Evolutionary conservation across 805 yeast genomes (phyloP), one percentile per base, ranked within the genome.

Genomic region (Brettanomyces anomalus): DNA sequence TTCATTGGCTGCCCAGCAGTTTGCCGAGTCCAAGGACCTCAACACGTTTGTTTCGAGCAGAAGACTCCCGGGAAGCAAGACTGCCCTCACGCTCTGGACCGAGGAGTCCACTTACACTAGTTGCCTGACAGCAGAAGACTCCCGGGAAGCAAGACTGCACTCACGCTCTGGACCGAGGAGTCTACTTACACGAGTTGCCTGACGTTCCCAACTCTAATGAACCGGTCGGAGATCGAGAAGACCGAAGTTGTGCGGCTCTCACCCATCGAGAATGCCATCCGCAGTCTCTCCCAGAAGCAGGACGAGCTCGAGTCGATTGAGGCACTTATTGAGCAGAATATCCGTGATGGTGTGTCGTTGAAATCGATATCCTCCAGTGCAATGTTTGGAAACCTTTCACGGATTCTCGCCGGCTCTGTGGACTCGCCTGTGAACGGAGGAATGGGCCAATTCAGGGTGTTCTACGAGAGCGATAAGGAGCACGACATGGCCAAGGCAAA

Each of bases 351-450:
- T 39, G 55, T 67, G 3, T 50, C 53, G 17, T 40, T 52, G 33
- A 36, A 41, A 17, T 43, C 52, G 5, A 51, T 59, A 35, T 45
- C 62, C 5, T 47, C 57, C 5, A 49, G 55, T 30, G 62, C 78
- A 0, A 58, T 74, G 24, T 79, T 80, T 57, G 72, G 73, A 49
- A 86, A 79, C 55, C 63, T 84, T 46, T 79, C 89, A 5, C 69
- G 90, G 60, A 77, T 77, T 53, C 65, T 81, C 43, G 74, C 86
- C 3, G 96, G 96, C 36, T 85, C 96, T 0, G 89, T 88, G 43
- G 95, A 86, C 57, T 78, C 96, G 0, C 96, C 96, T 3, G 90
- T 87, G 5, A 87, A 87, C 57, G 96, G 96, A 31, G 96, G 96
- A 45, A 85, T 87, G 49, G 85, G 86, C 2, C 87, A 83, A 56